A percentile compares a stretch with the other conserved stretches of the same genome.
Evolutionary conservation across 2,329 filamentous ascomycete species (phyloP).

Genomic region (Orbilia javanica): DNA sequence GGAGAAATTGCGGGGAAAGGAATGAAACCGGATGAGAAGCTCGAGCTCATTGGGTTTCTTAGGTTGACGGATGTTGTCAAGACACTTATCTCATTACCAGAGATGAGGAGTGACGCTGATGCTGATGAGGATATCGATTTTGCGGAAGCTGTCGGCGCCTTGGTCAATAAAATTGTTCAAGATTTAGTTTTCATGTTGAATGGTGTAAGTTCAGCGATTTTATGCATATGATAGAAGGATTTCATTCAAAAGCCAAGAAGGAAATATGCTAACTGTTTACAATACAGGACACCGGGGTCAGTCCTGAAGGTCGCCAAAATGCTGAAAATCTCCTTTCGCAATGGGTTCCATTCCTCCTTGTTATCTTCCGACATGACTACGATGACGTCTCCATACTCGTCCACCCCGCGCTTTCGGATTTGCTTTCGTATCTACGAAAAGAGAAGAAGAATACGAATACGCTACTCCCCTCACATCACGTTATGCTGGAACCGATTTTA

Average conservation of each 20-base stretch:
- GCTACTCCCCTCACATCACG: constrained; percentile 80
- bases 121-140: constrained; percentile 94
- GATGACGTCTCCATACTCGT: constrained; percentile 98
- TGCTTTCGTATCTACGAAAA: constrained; percentile 90
- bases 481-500: constrained; percentile 86
- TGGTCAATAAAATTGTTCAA: constrained; percentile 88
- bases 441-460: constrained; percentile 74
- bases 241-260: no score
- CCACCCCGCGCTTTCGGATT: constrained; percentile 90
- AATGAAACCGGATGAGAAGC: constrained; percentile 94
- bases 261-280: not conserved
- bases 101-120: constrained; percentile 78
- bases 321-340: constrained; percentile 85
- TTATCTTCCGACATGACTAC: constrained; percentile 97
- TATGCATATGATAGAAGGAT: no score
- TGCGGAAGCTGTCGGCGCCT: constrained; percentile 92
- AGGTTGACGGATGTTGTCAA: constrained; percentile 87
- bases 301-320: constrained; percentile 69
- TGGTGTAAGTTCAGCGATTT: constrained; percentile 67
- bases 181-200: constrained; percentile 88
- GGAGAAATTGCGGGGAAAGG: constrained; percentile 98
- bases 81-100: constrained; percentile 85
- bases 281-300: constrained; percentile 40
- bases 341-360: constrained; percentile 87
- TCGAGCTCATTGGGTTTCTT: constrained; percentile 90